Percentiles rank a stretch among this genome's conserved stretches.
These are phyloP conservation scores for Cercospora nicotianae DNA, from an alignment of 2,329 filamentous ascomycete species.

Conservation along the genomic window DNA sequence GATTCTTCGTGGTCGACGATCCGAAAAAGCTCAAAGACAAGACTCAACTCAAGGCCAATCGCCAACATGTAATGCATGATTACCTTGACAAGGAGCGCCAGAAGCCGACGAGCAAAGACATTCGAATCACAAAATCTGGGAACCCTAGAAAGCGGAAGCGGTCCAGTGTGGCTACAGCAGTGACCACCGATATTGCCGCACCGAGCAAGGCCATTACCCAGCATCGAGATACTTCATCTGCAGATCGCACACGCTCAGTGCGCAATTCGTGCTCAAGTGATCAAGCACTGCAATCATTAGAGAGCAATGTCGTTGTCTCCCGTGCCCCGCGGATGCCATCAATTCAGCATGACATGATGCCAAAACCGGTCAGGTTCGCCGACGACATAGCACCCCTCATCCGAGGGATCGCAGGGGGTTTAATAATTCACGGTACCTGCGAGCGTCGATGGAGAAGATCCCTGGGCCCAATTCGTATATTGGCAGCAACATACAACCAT, in stretches of 20 bases:
- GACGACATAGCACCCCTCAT: slow-evolving; percentile 22
- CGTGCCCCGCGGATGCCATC: neutral
- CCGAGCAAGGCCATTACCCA: neutral
- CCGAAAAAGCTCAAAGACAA: slow-evolving; percentile 34
- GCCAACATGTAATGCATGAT: slow-evolving; percentile 37
- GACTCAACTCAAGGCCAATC: slow-evolving; percentile 33
- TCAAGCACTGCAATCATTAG: neutral
- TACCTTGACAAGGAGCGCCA: slow-evolving; percentile 36
- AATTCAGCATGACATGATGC: neutral
- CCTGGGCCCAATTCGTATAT: slow-evolving; percentile 19
- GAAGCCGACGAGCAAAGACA: slow-evolving; percentile 31
- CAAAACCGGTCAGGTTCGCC: slow-evolving; percentile 16
- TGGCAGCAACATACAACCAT: slow-evolving; percentile 28
- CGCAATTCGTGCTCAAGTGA: neutral
- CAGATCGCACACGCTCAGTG: neutral
- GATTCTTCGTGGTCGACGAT: slow-evolving; percentile 33
- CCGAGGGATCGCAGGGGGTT: slow-evolving; percentile 20
- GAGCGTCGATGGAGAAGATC: slow-evolving; percentile 20
- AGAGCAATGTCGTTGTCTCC: neutral
- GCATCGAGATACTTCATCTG: neutral
- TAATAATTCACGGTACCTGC: slow-evolving; percentile 22
- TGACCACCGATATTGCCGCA: neutral
- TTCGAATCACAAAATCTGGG: slow-evolving; percentile 24
- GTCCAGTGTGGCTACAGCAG: neutral
- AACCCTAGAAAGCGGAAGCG: slow-evolving; percentile 22